Conservation (phyloP, 1,284 basidiomycete genomes). For the Cryptococcus wingfieldii region DNA sequence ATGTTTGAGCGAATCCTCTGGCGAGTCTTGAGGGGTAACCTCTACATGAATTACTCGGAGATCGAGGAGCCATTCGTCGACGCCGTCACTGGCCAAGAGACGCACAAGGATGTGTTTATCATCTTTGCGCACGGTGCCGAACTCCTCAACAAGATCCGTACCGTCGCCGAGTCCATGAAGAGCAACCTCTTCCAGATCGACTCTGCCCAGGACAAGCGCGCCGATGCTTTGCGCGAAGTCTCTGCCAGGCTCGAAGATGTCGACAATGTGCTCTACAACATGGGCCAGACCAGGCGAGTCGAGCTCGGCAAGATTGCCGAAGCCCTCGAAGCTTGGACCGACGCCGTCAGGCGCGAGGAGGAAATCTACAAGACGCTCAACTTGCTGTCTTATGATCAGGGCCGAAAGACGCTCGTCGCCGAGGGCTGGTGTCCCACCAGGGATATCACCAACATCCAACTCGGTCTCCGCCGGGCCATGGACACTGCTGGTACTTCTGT, state of each 20-base stretch:
- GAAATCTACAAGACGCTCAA: constrained; percentile 91
- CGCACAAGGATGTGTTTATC: constrained; percentile 98
- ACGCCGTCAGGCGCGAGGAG: constrained; percentile 93
- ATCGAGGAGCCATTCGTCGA: constrained; percentile 91
- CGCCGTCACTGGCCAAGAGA: constrained; percentile 71
- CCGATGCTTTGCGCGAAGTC: constrained; percentile 84
- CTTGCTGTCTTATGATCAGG: constrained; percentile 87
- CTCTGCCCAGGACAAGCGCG: constrained; percentile 84
- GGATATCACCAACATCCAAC: constrained; percentile 81
- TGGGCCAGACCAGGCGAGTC: constrained; percentile 73
- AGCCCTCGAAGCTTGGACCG: constrained; percentile 82
- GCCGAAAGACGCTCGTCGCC: constrained; percentile 90
- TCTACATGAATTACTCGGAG: constrained; percentile 99
- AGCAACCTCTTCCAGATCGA: constrained; percentile 96
- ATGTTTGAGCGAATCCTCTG: constrained; percentile 97
- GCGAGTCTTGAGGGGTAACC: constrained; percentile 94
- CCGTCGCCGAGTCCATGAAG: constrained; percentile 97
- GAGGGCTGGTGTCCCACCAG: constrained; percentile 97
- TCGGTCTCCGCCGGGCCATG: constrained; percentile 86
- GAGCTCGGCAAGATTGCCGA: constrained; percentile 87
- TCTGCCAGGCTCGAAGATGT: constrained; percentile 87
- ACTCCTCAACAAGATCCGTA: constrained; percentile 93
- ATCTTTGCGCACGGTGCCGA: constrained; percentile 97
- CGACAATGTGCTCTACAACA: constrained; percentile 84
- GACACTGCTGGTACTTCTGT: constrained; percentile 91